Conservation (phyloP, 495 filamentous ascomycete species). For the Physcia stellaris region DNA sequence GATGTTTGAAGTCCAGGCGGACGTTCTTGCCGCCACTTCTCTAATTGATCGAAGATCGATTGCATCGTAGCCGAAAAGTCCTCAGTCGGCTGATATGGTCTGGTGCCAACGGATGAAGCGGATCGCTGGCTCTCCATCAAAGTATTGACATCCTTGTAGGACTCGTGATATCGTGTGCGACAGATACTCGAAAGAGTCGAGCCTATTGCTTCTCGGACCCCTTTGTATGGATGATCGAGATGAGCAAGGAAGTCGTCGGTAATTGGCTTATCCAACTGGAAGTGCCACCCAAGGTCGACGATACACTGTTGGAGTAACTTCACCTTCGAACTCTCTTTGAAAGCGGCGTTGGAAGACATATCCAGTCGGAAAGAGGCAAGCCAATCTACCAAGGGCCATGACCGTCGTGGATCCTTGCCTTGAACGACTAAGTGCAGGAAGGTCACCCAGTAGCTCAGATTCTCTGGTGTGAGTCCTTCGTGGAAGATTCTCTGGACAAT, state of each 20-base stretch:
- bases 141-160: conserved; percentile 59
- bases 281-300: conserved; percentile 87
- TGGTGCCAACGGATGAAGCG: conserved; percentile 70
- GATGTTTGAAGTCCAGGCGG: conserved; percentile 82
- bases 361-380: conserved; percentile 79
- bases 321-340: conserved; percentile 97
- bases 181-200: conserved; percentile 76
- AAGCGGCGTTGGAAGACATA: conserved; percentile 89
- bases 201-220: conserved; percentile 88
- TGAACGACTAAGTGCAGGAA: conserved; percentile 78
- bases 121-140: conserved; percentile 67
- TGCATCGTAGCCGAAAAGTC: conserved; percentile 62
- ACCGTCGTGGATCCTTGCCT: conserved; percentile 73
- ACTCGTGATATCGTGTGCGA: conserved; percentile 83
- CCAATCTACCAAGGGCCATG: conserved; percentile 74
- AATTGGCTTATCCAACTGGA: conserved; percentile 83
- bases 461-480: conserved; percentile 88
- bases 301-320: conserved; percentile 82
- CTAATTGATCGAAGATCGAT: conserved; percentile 66
- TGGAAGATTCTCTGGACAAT: conserved; percentile 74
- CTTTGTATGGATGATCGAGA: conserved; percentile 95
- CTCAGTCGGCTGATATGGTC: conserved; percentile 62
- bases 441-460: conserved; percentile 83
- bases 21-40: conserved; percentile 75
- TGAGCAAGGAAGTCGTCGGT: conserved; percentile 79